Conservation (phyloP, 78 protist genomes). For the Capsaspora owczarzaki region DNA sequence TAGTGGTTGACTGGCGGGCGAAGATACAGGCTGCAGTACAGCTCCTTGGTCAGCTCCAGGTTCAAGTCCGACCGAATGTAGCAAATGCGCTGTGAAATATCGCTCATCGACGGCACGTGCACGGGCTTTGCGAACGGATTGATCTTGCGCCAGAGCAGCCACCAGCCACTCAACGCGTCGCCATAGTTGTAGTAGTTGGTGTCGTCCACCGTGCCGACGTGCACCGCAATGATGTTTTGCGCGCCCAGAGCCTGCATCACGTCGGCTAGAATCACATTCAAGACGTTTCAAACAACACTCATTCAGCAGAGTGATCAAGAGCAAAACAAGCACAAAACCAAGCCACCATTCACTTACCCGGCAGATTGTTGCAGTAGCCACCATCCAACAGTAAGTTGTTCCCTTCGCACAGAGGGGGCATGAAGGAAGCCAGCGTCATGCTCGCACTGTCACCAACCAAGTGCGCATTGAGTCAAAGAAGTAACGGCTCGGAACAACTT, state of each 20-base stretch:
- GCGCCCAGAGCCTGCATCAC: slow-evolving; percentile 20
- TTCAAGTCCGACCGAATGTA: background rate
- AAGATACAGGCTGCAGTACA: background rate
- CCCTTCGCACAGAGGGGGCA: slow-evolving; percentile 39
- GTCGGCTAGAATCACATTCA: slow-evolving; percentile 11
- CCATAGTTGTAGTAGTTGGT: slow-evolving; percentile 6
- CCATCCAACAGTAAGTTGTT: slow-evolving; percentile 30
- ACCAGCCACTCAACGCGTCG: slow-evolving; percentile 32
- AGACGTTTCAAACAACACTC: too few relatives aligned
- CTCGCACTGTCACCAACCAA: slow-evolving; percentile 22
- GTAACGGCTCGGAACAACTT: too few relatives aligned
- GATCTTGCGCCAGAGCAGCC: background rate
- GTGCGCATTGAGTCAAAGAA: background rate
- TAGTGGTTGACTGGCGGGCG: background rate
- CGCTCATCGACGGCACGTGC: background rate
- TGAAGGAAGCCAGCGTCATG: slow-evolving; percentile 27
- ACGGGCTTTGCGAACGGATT: slow-evolving; percentile 16
- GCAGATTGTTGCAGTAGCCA: background rate
- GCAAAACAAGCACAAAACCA: too few relatives aligned
- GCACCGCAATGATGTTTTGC: slow-evolving; percentile 19
- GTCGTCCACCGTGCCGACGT: slow-evolving; percentile 13
- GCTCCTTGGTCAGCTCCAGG: background rate
- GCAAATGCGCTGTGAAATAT: background rate
- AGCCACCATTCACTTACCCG: background rate
- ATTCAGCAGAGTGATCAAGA: too few relatives aligned